Base-by-base conservation (phyloP, 129 eudicot species). In the Helichrysum umbraculigerum region DNA sequence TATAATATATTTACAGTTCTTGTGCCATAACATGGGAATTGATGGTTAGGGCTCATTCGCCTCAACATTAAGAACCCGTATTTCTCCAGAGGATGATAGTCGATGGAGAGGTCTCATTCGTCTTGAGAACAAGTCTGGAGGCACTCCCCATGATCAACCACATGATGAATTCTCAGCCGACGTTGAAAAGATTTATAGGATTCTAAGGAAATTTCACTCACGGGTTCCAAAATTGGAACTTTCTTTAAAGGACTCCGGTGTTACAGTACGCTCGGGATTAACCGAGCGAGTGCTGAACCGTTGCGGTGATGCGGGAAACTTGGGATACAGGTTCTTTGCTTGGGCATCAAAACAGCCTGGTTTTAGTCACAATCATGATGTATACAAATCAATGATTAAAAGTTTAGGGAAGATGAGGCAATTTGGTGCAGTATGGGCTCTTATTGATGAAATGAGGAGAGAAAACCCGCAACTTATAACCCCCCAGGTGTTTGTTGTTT, bases 301-400 rank as follows among this genome's bases (percentile, higher is more conserved):
- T 61, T 90, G 98, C 47, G 96, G 98, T 7, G 96, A 90, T 85
- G 96, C 96, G 0, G 98, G 96, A 30, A 90, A 88, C 60, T 79
- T 92, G 68, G 98, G 88, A 32, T 92, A 90, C 79, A 79, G 91
- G 63, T 90, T 90, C 74, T 92, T 90, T 59, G 85, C 89, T 3
- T 90, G 98, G 98, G 89, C 94, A 14, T 86, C 96, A 0, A 92
- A 76, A 68, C 93, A 92, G 39, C 89, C 90, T 0, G 92, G 89
- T 77, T 88, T 88, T 52, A 75, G 76, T 72, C 94, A 87, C 73
- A 86, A 83, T 79, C 86, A 88, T 70, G 98, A 90, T 63, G 90
- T 86, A 10, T 92, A 92, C 56, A 92, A 83, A 73, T 80, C 92
- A 1, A 89, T 88, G 90, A 81, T 92, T 41, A 88, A 83, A 79